Evolutionary conservation across 495 filamentous ascomycete genomes (phyloP), one percentile per base, ranked within the genome.

Genomic region (Neurospora hispaniola): DNA sequence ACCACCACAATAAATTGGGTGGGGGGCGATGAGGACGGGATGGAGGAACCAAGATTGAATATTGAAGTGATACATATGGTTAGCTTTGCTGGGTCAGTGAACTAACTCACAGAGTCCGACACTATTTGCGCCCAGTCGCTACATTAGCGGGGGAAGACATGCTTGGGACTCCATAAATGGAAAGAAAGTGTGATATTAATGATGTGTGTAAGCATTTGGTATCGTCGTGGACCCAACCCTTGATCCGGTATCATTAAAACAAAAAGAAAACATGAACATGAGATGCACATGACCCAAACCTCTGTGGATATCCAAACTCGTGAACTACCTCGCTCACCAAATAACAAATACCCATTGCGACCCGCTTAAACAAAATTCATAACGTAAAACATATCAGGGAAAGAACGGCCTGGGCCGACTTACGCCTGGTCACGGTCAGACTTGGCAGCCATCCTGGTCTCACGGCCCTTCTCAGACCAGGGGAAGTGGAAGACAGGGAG

Each of bases 401-500:
- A 72, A 9, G 12, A 71, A 46, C 41, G 68, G 44, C 68, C 42
- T 44, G 35, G 40, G n/a, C 20, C 43, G 40, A 66, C 20, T 35
- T 80, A 83, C 40, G 73, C 82, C 41, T 70, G 75, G 41, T 80
- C 76, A 71, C 78, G 80, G 66, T 79, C 81, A 11, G 79, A 74
- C 78, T 83, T 82, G 69, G 16, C 72, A 70, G 73, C 76, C 72
- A 77, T 48, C 66, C 90, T 85, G 71, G 74, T 77, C 82, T 89
- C 84, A 75, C 90, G 91, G 59, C 90, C 94, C 85, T 93, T 94
- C 78, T 93, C 91, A 42, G 92, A 94, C 96, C 96, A 98, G 46
- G 95, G 96, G 89, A 99, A 97, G 89, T 98, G 96, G 75, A 90
- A 89, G 76, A 98, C 96, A 71, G 94, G 94, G 76, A 97, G 86